Evolutionary conservation across 2,329 filamentous ascomycete species (phyloP), one percentile per base, ranked within the genome.

Genomic region (Geosmithia morbida): DNA sequence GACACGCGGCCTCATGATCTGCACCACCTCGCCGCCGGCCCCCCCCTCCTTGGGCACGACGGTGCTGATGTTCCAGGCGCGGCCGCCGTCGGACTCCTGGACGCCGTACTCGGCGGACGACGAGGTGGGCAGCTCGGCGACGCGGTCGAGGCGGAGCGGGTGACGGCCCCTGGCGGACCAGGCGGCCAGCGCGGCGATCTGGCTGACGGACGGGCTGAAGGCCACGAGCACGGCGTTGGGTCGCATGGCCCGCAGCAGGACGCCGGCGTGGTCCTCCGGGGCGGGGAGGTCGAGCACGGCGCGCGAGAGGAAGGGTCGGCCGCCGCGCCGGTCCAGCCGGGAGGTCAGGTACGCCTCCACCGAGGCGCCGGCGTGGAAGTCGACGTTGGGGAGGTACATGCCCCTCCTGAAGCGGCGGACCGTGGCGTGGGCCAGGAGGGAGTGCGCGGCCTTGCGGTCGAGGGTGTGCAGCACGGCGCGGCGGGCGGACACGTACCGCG

Each of bases 161-260:
- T 86, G 64, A 2, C 61, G 63, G 13, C 75, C 64, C 26, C 71
- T 63, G 49, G 71, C 72, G 30, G 79, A 47, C 64, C 64, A 66
- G 18, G 56, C 49, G 40, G 61, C 56, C 49, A 81, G 84, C 5
- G 79, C 72, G 41, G 73, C 78, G 48, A 90, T 83, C 60, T 90
- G 86, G 10, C 85, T 88, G 49, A 92, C 79, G 54, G 79, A 86
- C 0, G 86, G 86, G 52, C 79, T 80, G 64, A 88, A 92, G 1
- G 87, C 70, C 14, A 83, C 68, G 30, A 90, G 66, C 8, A 75
- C 66, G 0, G 80, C 85, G 55, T 84, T 75, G 2, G 74, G 69
- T 40, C 74, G 75, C 47, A 92, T 62, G 14, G 79, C 76, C n/a
- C 68, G 58, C 5, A 73, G 65, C 19, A 81, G 66, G 22, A 66